Percentiles rank a stretch among this genome's conserved stretches.
These are phyloP conservation scores for Cyamopsis tetragonoloba DNA, from an alignment of 306 rosid genomes.

Conservation along the genomic window DNA sequence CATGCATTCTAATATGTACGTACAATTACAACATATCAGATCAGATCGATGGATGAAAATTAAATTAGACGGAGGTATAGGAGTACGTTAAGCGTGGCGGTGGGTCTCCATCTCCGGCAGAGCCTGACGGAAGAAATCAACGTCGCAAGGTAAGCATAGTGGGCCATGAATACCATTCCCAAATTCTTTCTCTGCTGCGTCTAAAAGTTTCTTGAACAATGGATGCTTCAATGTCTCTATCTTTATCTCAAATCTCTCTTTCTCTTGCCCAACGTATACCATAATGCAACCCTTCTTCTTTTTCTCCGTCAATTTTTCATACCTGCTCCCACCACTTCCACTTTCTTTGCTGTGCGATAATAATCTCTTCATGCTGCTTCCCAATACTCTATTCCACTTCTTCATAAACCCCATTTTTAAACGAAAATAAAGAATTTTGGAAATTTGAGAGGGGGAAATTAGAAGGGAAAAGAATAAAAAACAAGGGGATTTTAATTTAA, in stretches of 20 bases:
- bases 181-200: constrained; percentile 61
- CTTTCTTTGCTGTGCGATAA: not conserved
- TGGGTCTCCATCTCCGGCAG: constrained; percentile 24
- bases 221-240: constrained; percentile 54
- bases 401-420: constrained; percentile 25
- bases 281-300: constrained; percentile 35
- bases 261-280: constrained; percentile 61
- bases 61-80: too few relatives aligned
- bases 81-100: too few relatives aligned
- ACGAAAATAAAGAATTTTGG: too few relatives aligned
- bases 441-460: too few relatives aligned
- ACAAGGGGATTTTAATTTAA: too few relatives aligned
- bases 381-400: constrained; percentile 30
- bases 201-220: constrained; percentile 48
- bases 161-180: constrained; percentile 65
- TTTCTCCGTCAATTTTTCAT: not conserved
- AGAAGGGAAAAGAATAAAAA: too few relatives aligned
- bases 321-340: not conserved
- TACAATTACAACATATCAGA: too few relatives aligned
- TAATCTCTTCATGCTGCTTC: constrained; percentile 5
- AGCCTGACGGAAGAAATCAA: constrained; percentile 46
- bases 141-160: constrained; percentile 62
- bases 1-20: too few relatives aligned
- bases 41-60: too few relatives aligned
- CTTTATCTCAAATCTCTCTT: constrained; percentile 48